Evolutionary conservation across 139 green algal species (phyloP).

Genomic region (Chlorella sp.): DNA sequence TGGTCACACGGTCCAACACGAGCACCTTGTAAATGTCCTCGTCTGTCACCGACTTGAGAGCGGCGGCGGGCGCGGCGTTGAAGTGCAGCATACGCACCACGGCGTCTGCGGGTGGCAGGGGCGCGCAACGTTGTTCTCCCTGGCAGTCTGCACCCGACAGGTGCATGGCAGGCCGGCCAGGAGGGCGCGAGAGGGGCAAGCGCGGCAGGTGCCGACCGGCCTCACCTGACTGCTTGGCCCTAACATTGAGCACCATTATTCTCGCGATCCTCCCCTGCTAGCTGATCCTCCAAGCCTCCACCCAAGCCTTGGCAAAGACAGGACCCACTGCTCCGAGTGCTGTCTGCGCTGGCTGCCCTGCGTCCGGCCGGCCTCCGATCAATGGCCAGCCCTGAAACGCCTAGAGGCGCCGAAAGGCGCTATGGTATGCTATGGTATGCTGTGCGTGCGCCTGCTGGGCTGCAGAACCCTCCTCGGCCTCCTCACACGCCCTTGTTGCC

Average conservation of each 20-base stretch:
- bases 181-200: neutral
- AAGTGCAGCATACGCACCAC: slow-evolving; percentile 73
- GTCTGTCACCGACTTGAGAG: neutral
- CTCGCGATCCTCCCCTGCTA: neutral
- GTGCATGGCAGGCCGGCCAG: neutral
- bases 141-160: too few species aligned
- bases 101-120: slow-evolving; percentile 53
- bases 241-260: slow-evolving; percentile 78
- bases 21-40: slow-evolving; percentile 92
- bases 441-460: too few species aligned
- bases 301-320: neutral
- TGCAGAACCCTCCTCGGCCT: too few species aligned
- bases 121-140: too few species aligned
- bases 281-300: neutral
- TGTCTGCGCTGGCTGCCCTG: neutral
- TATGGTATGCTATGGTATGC: too few species aligned
- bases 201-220: neutral
- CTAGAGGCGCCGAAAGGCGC: too few species aligned
- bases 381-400: too few species aligned
- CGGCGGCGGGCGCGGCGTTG: slow-evolving; percentile 40
- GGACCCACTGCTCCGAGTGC: neutral
- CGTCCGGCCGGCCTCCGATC: too few species aligned
- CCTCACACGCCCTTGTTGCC: too few species aligned
- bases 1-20: slow-evolving; percentile 88
- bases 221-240: slow-evolving; percentile 73